phyloP scores from a whole-genome alignment of 768 basidiomycete genomes.

The Hydnomerulius pinastri region DNA sequence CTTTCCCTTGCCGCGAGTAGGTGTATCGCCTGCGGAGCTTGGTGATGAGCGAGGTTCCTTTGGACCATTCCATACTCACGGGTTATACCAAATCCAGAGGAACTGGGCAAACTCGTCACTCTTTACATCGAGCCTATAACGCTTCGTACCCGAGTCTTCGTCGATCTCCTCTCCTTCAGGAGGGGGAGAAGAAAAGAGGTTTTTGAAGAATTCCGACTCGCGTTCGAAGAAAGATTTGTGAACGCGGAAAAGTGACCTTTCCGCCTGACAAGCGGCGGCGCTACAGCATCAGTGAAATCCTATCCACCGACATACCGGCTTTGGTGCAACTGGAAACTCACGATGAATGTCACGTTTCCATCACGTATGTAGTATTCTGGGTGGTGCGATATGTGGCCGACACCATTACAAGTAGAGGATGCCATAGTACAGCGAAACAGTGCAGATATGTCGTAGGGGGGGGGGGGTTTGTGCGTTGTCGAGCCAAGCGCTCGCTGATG shows the following conservation, averaged over 20 bases:
- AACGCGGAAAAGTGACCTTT: slow-evolving; percentile 32
- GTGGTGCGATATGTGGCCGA: slow-evolving; percentile 24
- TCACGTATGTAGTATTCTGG: slow-evolving; percentile 51
- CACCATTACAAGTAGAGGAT: slow-evolving; percentile 8
- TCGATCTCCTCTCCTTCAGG: neutral
- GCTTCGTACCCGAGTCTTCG: neutral
- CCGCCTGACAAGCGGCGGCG: slow-evolving; percentile 28
- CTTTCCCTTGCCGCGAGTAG: slow-evolving; percentile 47
- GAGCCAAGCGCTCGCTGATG: neutral
- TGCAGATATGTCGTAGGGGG: neutral
- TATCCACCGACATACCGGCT: no score
- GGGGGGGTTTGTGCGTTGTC: neutral
- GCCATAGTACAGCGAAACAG: neutral
- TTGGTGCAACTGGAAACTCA: slow-evolving; percentile 37
- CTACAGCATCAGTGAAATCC: neutral
- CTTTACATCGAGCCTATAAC: slow-evolving; percentile 28
- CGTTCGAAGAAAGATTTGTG: slow-evolving; percentile 41
- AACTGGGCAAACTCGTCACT: slow-evolving; percentile 45
- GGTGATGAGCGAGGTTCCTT: neutral
- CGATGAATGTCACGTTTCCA: slow-evolving; percentile 56
- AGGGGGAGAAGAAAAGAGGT: slow-evolving; percentile 24
- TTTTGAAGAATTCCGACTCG: slow-evolving; percentile 33
- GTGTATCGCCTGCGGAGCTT: slow-evolving; percentile 48
- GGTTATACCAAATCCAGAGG: slow-evolving; percentile 59
- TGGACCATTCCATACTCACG: slow-evolving; percentile 33